Evolutionary conservation across 345 rosid genomes (phyloP).

Genomic region (Adansonia digitata): DNA sequence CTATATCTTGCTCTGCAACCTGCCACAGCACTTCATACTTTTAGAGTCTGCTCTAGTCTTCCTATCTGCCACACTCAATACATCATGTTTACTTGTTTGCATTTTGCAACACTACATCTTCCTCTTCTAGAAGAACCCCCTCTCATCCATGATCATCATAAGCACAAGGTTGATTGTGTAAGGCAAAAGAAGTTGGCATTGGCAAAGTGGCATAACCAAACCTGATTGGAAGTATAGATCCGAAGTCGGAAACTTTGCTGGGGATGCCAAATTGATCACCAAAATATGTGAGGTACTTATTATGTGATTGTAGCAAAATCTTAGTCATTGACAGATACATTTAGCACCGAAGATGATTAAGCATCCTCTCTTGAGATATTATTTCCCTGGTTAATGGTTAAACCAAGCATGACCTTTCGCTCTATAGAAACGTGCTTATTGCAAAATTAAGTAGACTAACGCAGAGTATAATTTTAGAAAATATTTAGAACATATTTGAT

Average conservation of each 20-base stretch:
- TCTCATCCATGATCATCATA: not conserved
- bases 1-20: not conserved
- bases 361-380: not conserved
- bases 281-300: not conserved
- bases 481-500: not conserved
- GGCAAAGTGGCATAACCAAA: not conserved
- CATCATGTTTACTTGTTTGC: not conserved
- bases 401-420: not conserved
- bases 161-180: not conserved
- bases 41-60: not conserved
- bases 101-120: not conserved
- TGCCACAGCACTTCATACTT: not conserved
- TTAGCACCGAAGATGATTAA: not conserved
- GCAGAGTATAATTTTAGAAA: not conserved
- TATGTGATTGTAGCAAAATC: not conserved
- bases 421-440: not conserved
- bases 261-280: not conserved
- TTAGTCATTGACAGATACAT: not conserved
- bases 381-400: not conserved
- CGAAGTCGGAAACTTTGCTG: not conserved
- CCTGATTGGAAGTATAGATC: not conserved
- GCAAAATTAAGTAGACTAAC: not conserved
- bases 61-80: not conserved
- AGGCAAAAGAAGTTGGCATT: not conserved
- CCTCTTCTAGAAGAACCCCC: not conserved